phyloP scores from a whole-genome alignment of 1,139 yeast genomes.

The Zygoascus meyerae region DNA sequence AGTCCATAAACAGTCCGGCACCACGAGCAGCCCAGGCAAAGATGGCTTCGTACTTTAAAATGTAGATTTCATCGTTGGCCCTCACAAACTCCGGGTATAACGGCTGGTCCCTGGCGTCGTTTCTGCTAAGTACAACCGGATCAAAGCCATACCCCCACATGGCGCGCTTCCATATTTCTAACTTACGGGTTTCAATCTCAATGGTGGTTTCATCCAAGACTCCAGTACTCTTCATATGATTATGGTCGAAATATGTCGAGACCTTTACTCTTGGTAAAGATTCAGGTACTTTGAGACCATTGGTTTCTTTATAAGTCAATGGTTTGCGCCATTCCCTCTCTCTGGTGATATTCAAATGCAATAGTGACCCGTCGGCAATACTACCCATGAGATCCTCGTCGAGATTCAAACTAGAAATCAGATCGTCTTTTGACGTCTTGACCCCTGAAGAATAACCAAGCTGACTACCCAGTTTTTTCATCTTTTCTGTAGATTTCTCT shows the following conservation, averaged over 20 bases:
- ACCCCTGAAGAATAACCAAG: constrained; percentile 2
- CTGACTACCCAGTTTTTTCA: constrained; percentile 1
- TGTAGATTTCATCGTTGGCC: constrained; percentile 6
- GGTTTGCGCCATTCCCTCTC: constrained; percentile 18
- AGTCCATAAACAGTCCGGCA: constrained; percentile 28
- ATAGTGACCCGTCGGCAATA: constrained; percentile 18
- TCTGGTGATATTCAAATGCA: constrained; percentile 9
- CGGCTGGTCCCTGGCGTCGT: constrained; percentile 22
- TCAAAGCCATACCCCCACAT: constrained; percentile 32
- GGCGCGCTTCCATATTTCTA: constrained; percentile 30
- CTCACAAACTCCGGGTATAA: constrained; percentile 17
- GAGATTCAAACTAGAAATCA: constrained; percentile 6
- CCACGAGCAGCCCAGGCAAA: constrained; percentile 29
- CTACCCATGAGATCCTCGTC: constrained; percentile 25
- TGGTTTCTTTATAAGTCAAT: constrained; percentile 9
- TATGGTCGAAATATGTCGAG: constrained; percentile 21
- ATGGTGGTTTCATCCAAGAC: constrained; percentile 8
- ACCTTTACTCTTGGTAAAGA: constrained; percentile 21
- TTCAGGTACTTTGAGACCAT: constrained; percentile 16
- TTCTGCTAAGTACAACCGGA: constrained; percentile 26
- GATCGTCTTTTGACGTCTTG: neutral
- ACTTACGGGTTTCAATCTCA: constrained; percentile 19
- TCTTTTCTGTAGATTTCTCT: constrained; percentile 2
- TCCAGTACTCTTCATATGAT: neutral
- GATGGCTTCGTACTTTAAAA: constrained; percentile 16